Conservation (phyloP, 305 asterid species). For the Caryopteris hybrid region DNA sequence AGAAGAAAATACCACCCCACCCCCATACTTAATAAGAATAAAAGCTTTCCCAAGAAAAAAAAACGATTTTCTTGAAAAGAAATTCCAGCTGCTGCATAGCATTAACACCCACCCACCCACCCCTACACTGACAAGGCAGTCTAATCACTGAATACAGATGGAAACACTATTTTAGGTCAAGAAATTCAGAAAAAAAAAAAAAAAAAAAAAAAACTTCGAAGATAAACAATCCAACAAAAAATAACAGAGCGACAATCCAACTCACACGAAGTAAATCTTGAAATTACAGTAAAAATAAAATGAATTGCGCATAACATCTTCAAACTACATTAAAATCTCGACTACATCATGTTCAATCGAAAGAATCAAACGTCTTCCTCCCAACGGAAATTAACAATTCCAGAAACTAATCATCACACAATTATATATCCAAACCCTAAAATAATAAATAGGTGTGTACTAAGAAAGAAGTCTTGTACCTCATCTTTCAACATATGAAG, state of each 20-base stretch:
- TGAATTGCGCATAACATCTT: neutral
- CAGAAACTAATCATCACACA: neutral
- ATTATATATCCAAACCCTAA: neutral
- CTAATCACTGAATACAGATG: neutral
- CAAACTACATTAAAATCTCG: neutral
- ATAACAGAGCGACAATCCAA: neutral
- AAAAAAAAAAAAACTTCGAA: neutral
- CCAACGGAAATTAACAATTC: neutral
- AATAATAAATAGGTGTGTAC: neutral
- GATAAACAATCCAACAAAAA: neutral
- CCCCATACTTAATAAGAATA: too few relatives aligned
- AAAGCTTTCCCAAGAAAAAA: neutral
- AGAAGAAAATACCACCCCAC: neutral
- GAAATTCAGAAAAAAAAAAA: neutral
- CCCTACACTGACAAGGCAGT: neutral
- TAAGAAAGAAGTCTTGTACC: slow-evolving; percentile 20
- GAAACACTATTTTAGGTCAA: neutral
- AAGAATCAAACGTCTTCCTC: neutral
- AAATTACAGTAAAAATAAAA: neutral
- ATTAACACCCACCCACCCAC: too few relatives aligned
- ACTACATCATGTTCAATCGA: neutral
- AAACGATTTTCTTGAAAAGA: neutral
- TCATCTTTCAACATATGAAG: slow-evolving; percentile 77
- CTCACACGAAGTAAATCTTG: neutral
- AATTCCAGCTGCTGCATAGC: neutral